phyloP scores from a whole-genome alignment of 2,329 filamentous ascomycete species.

The Nemania bipapillata region DNA sequence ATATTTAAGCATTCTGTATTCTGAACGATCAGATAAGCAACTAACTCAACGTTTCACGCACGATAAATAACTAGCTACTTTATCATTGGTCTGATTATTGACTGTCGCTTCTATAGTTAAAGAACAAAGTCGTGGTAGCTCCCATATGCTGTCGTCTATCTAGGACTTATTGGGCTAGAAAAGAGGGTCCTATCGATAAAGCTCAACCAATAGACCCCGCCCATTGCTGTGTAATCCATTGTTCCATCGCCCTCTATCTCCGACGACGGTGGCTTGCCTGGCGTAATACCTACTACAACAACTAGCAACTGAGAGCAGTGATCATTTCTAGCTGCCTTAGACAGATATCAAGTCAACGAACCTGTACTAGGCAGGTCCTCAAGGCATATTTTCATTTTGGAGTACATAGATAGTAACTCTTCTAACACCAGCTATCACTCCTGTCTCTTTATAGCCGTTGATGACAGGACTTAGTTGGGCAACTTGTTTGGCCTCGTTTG shows the following conservation, averaged over 20 bases:
- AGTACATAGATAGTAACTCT: background rate
- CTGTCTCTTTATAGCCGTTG: background rate
- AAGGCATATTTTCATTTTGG: background rate
- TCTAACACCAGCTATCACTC: background rate
- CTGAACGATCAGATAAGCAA: too few relatives aligned
- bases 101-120: too few relatives aligned
- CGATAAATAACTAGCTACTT: too few relatives aligned
- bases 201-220: slow-evolving; percentile 17
- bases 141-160: background rate
- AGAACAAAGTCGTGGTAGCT: too few relatives aligned
- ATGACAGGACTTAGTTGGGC: slow-evolving; percentile 27
- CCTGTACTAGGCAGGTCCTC: background rate
- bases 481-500: slow-evolving; percentile 6
- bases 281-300: background rate
- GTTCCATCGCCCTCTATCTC: slow-evolving; percentile 40
- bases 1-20: too few relatives aligned
- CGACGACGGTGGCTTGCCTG: slow-evolving; percentile 22
- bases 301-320: background rate
- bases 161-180: background rate
- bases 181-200: slow-evolving; percentile 27
- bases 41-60: too few relatives aligned
- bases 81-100: too few relatives aligned
- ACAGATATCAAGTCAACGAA: background rate
- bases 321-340: background rate
- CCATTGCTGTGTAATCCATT: slow-evolving; percentile 35